These are phyloP conservation scores for Globisporangium irregulare DNA, from an alignment of 352 stramenopile species.

Conservation along the genomic window DNA sequence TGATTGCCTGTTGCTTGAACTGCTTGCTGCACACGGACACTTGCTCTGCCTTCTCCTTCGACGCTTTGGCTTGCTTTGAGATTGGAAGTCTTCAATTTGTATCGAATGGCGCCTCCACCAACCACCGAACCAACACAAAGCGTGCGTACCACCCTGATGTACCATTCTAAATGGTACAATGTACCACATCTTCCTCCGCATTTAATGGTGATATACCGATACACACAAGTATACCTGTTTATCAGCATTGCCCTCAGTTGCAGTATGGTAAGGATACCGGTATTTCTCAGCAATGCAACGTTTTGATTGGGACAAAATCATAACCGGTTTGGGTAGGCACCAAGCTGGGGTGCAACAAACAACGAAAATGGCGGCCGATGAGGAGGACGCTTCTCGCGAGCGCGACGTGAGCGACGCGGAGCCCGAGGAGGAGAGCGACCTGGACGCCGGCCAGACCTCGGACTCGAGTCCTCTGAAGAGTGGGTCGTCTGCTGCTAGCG, in stretches of 20 bases:
- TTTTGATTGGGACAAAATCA: too few relatives aligned
- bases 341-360: neutral
- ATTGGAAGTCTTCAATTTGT: conserved; percentile 9
- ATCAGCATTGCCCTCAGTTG: too few relatives aligned
- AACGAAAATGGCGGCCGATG: conserved; percentile 10
- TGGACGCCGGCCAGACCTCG: conserved; percentile 4
- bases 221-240: neutral
- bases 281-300: neutral
- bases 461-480: conserved; percentile 18
- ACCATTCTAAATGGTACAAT: neutral
- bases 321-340: too few relatives aligned
- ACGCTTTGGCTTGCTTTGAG: neutral
- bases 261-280: neutral
- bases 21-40: neutral
- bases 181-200: neutral
- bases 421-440: conserved; percentile 17
- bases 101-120: conserved; percentile 6
- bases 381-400: neutral
- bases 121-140: conserved; percentile 4
- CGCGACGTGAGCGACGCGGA: conserved; percentile 11
- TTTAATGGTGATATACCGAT: neutral
- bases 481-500: neutral
- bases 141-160: neutral
- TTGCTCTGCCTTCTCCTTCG: neutral
- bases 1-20: neutral